phyloP scores from a whole-genome alignment of 2,329 filamentous ascomycete genomes.

The Tolypocladium paradoxum region DNA sequence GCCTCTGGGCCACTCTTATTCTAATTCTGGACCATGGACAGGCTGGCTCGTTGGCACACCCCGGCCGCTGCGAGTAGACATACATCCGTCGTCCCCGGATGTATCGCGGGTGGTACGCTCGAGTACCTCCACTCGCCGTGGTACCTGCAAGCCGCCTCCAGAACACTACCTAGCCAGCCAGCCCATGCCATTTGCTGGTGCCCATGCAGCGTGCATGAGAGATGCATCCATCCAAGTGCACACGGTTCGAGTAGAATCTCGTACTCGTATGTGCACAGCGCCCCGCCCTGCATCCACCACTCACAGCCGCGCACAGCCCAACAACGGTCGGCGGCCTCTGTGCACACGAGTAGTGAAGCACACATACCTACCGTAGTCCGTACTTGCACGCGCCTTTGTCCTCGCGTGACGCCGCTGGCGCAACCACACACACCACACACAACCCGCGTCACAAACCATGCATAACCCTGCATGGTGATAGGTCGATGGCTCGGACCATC shows the following conservation, averaged over 20 bases:
- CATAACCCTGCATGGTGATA: conserved; percentile 23
- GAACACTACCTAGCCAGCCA: no score
- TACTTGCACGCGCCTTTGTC: conserved; percentile 1
- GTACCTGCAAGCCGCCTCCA: background rate
- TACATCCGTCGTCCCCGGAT: conserved; percentile 14
- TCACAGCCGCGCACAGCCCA: conserved; percentile 4
- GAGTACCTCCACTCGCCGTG: background rate
- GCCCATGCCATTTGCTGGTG: background rate
- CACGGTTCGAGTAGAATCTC: background rate
- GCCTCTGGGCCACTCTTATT: conserved; percentile 17
- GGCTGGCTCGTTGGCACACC: no score
- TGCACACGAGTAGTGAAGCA: no score
- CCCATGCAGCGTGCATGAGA: background rate
- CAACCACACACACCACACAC: conserved; percentile 15
- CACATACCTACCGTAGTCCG: no score
- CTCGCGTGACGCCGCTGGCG: conserved; percentile 3
- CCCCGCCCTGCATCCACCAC: background rate
- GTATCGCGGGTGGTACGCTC: conserved; percentile 11
- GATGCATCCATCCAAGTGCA: background rate
- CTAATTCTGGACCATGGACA: conserved; percentile 28
- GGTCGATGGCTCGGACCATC: conserved; percentile 11
- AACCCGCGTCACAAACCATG: conserved; percentile 23
- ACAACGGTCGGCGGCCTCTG: conserved; percentile 7
- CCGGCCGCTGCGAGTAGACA: background rate
- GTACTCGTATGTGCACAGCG: conserved; percentile 1